Conservation (phyloP, 2,329 filamentous ascomycete species). For the Hypoxylon rubiginosum region DNA sequence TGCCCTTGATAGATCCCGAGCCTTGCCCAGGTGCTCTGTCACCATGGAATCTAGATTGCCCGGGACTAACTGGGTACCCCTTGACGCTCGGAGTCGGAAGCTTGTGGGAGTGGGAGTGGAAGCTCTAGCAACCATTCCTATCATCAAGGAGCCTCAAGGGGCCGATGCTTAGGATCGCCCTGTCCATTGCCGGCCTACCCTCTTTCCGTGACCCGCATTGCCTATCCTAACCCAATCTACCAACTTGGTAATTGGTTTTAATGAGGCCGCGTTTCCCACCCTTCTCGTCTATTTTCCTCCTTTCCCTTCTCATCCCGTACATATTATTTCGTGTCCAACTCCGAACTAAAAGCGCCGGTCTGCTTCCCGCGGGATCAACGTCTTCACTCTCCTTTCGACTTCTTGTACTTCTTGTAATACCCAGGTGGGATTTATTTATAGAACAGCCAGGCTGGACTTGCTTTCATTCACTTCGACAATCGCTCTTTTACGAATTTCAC, state of each 20-base stretch:
- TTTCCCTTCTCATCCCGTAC: slow-evolving; percentile 53
- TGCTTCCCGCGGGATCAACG: slow-evolving; percentile 60
- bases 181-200: slow-evolving; percentile 47
- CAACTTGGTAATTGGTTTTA: slow-evolving; percentile 44
- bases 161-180: slow-evolving; percentile 45
- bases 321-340: slow-evolving; percentile 50
- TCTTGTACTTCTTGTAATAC: slow-evolving; percentile 54
- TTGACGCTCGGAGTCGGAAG: slow-evolving; percentile 46
- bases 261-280: slow-evolving; percentile 49
- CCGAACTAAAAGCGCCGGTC: slow-evolving; percentile 63
- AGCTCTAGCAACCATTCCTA: slow-evolving; percentile 21
- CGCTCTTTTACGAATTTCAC: slow-evolving; percentile 40
- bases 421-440: slow-evolving; percentile 52
- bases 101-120: slow-evolving; percentile 28
- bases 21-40: slow-evolving; percentile 24
- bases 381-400: slow-evolving; percentile 52
- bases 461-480: slow-evolving; percentile 45
- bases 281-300: slow-evolving; percentile 45
- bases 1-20: slow-evolving; percentile 26
- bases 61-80: slow-evolving; percentile 31
- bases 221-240: slow-evolving; percentile 36
- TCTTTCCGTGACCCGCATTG: slow-evolving; percentile 51
- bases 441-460: slow-evolving; percentile 59
- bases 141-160: slow-evolving; percentile 44
- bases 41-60: slow-evolving; percentile 41